A percentile compares a stretch with the other conserved stretches of the same genome.
phyloP scores from a whole-genome alignment of 108 stramenopile species.

The Cyclotella baltica region DNA sequence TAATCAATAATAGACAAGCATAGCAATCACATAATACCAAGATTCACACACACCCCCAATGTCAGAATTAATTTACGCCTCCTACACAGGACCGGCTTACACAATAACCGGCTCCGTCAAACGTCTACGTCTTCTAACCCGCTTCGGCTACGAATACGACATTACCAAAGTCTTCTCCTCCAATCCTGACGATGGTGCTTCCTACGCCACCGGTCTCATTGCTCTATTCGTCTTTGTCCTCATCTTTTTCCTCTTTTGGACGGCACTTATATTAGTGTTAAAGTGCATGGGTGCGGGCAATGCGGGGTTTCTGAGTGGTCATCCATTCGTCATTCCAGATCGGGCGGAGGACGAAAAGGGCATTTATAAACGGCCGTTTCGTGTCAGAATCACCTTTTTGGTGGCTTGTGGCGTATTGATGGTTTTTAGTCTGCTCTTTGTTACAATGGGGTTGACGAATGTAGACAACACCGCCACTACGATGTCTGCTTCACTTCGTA shows the following conservation, averaged over 20 bases:
- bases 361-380: constrained; percentile 38
- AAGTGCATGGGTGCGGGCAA: constrained; percentile 51
- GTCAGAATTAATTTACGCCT: constrained; percentile 13
- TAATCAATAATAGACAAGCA: too few relatives aligned
- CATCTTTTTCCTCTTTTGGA: constrained; percentile 48
- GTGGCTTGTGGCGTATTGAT: constrained; percentile 32
- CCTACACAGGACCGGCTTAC: constrained; percentile 34
- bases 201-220: constrained; percentile 44
- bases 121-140: constrained; percentile 21
- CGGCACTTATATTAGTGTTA: constrained; percentile 21
- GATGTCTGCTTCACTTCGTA: constrained; percentile 19
- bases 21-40: background rate
- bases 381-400: constrained; percentile 44
- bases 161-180: constrained; percentile 33
- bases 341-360: constrained; percentile 39
- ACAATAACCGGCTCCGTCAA: constrained; percentile 24
- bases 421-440: constrained; percentile 39
- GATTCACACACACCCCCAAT: background rate
- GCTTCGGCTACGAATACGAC: constrained; percentile 44
- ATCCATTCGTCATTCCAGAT: constrained; percentile 47
- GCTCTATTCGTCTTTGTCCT: constrained; percentile 38
- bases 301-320: constrained; percentile 47
- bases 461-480: constrained; percentile 39
- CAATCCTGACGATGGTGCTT: constrained; percentile 35
- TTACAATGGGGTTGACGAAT: constrained; percentile 39